Base-by-base conservation (phyloP, 2,329 filamentous ascomycete genomes). In the Pseudogymnoascus verrucosus region DNA sequence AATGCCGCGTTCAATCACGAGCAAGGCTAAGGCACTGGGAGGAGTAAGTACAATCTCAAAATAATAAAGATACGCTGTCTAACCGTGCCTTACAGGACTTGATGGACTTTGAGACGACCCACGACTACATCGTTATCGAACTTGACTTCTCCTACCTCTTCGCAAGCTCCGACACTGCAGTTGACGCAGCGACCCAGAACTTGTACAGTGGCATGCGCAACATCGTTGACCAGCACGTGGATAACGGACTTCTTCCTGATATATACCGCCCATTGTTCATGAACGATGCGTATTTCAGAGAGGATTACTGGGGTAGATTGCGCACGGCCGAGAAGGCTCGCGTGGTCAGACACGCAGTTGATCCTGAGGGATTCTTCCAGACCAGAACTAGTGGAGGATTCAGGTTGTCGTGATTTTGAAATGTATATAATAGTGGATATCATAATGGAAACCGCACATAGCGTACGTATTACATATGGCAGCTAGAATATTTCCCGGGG, bases 231-330 rank as follows among this genome's bases (percentile, higher is more conserved):
- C 19, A n/a, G 4, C 63, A 63, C 39, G 37, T 61, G 3, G 61
- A 26, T 10, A 57, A 65, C 19, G 63, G 63, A 31, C 57, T 21
- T 21, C 42, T 64, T 34, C 19, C 21, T 16, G 60, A 62, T 4
- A 60, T 62, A 0, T 74, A 74, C 61, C 64, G 73, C 16, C 73
- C 72, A 21, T 64, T 69, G 8, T 70, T 74, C 36, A 74, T 74
- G 72, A 74, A 74, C 40, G 73, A 75, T 64, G 72, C 71, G 1
- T 67, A 67, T 60, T 64, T 23, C 19, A 62, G 60, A 36, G 44
- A 65, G 63, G 63, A 65, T 61, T 65, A 65, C 31, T 65, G 61
- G 61, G 61, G 63, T 7, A 65, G 63, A 36, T 16, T 65, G 39
- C 40, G 63, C 10, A 65, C 60, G 2, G 11, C 23, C 28, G 60